Evolutionary conservation across 257 asterid species (phyloP).

Genomic region (Gentiana straminea): DNA sequence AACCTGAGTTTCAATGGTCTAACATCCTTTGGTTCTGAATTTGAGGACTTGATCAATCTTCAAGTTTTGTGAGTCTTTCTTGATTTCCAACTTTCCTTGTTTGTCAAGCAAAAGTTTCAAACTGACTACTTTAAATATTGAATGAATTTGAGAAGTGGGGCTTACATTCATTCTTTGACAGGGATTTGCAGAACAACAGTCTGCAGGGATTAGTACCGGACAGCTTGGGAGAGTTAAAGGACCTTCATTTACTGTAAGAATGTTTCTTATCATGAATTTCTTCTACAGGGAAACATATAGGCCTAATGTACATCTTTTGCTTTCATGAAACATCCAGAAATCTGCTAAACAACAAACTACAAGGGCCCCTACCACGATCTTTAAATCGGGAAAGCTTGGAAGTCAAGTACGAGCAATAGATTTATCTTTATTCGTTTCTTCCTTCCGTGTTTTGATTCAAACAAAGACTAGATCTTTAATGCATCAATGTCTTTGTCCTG

Average conservation of each 20-base stretch:
- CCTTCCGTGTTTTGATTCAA: conserved; percentile 1
- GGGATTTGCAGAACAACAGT: conserved; percentile 86
- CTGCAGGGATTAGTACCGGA: conserved; percentile 69
- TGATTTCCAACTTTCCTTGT: neutral
- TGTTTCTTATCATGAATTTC: neutral
- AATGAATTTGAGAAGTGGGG: neutral
- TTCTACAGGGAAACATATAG: neutral
- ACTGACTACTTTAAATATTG: no score
- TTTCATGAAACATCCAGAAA: conserved; percentile 35
- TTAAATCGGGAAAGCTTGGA: conserved; percentile 58
- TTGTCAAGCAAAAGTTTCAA: no score
- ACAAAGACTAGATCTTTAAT: neutral
- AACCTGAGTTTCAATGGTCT: conserved; percentile 85
- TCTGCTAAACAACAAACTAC: conserved; percentile 72
- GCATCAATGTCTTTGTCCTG: neutral
- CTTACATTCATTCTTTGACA: conserved; percentile 16
- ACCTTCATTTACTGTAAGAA: conserved; percentile 75
- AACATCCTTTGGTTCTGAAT: conserved; percentile 74
- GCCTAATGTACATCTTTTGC: conserved; percentile 1
- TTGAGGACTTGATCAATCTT: conserved; percentile 77
- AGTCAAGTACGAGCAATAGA: conserved; percentile 41
- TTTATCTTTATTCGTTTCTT: neutral
- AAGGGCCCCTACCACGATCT: conserved; percentile 86
- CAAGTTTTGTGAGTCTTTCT: conserved; percentile 63
- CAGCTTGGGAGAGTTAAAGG: conserved; percentile 60